phyloP scores from a whole-genome alignment of 345 rosid genomes.

The Fremontodendron californicum region DNA sequence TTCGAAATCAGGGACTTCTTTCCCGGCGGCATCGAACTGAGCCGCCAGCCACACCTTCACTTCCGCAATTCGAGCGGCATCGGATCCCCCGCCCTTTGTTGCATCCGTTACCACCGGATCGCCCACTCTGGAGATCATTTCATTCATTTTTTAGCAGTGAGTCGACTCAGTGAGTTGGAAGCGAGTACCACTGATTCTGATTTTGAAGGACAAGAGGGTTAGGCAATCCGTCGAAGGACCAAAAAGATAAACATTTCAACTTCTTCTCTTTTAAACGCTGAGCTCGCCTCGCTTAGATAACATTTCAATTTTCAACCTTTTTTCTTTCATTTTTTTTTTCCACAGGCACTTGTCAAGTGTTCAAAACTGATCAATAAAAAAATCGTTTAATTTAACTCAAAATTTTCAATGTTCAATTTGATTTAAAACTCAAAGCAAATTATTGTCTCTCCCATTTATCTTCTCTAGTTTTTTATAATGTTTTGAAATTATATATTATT shows the following conservation, averaged over 20 bases:
- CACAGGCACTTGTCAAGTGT: too few relatives aligned
- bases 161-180: slow-evolving; percentile 8
- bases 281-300: background rate
- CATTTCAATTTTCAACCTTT: background rate
- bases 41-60: slow-evolving; percentile 79
- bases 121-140: slow-evolving; percentile 24
- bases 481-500: too few relatives aligned
- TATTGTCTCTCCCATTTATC: too few relatives aligned
- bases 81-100: slow-evolving; percentile 43
- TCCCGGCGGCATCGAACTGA: slow-evolving; percentile 78
- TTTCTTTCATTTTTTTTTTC: too few relatives aligned
- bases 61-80: slow-evolving; percentile 66
- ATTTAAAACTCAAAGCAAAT: too few relatives aligned
- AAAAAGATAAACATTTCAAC: background rate
- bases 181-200: background rate
- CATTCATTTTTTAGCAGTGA: slow-evolving; percentile 40
- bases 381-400: too few relatives aligned
- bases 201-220: background rate
- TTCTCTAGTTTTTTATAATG: too few relatives aligned
- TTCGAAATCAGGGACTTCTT: slow-evolving; percentile 78
- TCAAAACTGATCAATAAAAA: too few relatives aligned
- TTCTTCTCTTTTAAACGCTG: background rate
- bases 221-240: background rate
- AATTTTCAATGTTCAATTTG: too few relatives aligned
- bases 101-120: slow-evolving; percentile 40